A percentile compares a stretch with the other conserved stretches of the same genome.
phyloP scores from a whole-genome alignment of 257 asterid species.

The Craterostigma plantagineum region DNA sequence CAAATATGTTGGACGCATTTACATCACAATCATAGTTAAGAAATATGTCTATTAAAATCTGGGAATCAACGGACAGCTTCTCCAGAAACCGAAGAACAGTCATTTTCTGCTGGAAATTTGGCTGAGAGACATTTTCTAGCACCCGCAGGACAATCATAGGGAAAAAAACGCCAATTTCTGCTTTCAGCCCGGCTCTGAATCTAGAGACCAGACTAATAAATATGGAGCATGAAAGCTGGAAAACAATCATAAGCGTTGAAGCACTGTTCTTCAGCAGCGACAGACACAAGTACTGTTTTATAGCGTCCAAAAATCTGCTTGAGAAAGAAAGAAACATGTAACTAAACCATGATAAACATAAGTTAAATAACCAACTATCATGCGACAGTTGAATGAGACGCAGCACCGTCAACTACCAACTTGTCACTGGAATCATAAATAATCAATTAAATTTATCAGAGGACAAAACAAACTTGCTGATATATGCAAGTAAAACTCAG shows the following conservation, averaged over 20 bases:
- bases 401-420: too few species aligned
- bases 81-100: constrained; percentile 89
- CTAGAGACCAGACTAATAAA: constrained; percentile 84
- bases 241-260: constrained; percentile 77
- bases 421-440: too few species aligned
- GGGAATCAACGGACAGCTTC: constrained; percentile 83
- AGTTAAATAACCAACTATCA: constrained; percentile 1
- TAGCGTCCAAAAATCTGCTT: constrained; percentile 90
- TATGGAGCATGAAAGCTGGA: constrained; percentile 99
- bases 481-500: too few species aligned
- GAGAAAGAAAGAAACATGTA: constrained; percentile 10
- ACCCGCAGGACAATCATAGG: constrained; percentile 97
- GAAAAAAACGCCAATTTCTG: constrained; percentile 95
- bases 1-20: constrained; percentile 95
- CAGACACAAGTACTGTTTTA: constrained; percentile 90
- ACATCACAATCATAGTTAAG: constrained; percentile 98
- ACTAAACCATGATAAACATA: constrained; percentile 9
- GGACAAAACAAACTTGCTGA: too few species aligned
- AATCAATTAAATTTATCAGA: too few species aligned
- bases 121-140: constrained; percentile 84
- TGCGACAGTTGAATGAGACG: background rate
- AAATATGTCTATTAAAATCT: constrained; percentile 91
- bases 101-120: constrained; percentile 98
- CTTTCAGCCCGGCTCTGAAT: constrained; percentile 94
- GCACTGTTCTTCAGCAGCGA: constrained; percentile 95